phyloP scores from a whole-genome alignment of 2,329 filamentous ascomycete species.

The Aspergillus uvarum region DNA sequence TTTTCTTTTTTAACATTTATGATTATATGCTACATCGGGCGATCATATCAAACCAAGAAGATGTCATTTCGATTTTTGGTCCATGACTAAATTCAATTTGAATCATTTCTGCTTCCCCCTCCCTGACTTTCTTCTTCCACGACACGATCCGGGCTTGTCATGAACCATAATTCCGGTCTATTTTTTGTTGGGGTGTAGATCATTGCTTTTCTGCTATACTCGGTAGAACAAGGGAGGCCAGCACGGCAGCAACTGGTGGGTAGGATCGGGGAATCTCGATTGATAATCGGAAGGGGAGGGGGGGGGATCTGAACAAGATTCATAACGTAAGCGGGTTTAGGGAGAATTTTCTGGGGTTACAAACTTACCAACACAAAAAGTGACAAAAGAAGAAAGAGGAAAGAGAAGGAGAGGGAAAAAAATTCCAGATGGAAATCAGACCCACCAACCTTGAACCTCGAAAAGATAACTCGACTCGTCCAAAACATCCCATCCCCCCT shows the following conservation, averaged over 20 bases:
- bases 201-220: background rate
- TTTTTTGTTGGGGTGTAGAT: background rate
- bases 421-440: background rate
- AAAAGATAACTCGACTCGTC: background rate
- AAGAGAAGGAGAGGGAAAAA: background rate
- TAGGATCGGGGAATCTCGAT: background rate
- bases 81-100: too few species aligned
- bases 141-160: background rate
- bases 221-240: too few species aligned
- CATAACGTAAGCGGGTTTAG: background rate
- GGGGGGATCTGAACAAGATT: background rate
- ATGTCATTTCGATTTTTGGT: background rate
- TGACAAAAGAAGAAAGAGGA: background rate
- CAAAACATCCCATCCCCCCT: background rate
- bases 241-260: background rate
- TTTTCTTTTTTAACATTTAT: background rate
- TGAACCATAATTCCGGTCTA: too few species aligned
- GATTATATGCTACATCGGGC: background rate
- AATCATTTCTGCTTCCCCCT: slow-evolving; percentile 3
- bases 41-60: background rate
- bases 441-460: background rate
- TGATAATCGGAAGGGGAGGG: background rate
- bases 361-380: background rate
- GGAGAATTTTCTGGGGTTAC: background rate
- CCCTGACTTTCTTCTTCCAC: slow-evolving; percentile 4